Base-by-base conservation (phyloP, 2,329 filamentous ascomycete genomes). In the Pseudogymnoascus sp. region DNA sequence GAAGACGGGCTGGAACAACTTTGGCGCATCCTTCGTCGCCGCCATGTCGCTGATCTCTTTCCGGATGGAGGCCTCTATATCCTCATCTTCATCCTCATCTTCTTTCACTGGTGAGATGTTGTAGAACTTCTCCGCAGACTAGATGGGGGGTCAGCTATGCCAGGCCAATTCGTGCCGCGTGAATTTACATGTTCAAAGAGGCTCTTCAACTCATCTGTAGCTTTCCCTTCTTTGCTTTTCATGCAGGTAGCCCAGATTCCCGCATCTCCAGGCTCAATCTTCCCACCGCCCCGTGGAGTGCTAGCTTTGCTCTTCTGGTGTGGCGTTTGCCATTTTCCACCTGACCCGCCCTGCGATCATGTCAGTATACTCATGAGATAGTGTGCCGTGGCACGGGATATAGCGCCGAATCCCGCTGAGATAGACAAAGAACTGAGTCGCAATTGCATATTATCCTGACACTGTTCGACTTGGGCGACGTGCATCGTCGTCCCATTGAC, bases 221-320 rank as follows among this genome's bases (percentile, higher is more conserved):
- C 88, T 73, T 86, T 88, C 43, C 79, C 80, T 74, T 90, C 88
- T 77, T 89, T 88, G 67, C 84, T 84, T 71, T 88, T 83, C 60
- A 88, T 85, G 72, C 88, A 93, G 0, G 89, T 92, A 28, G 88
- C 87, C 88, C 89, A 93, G 63, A 93, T 86, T 4, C 90, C 90
- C 61, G 81, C 78, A 69, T 92, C 88, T 4, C 89, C 88, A 4
- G 87, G 78, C 68, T 89, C 83, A 58, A 92, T 75, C 11, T 74
- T 78, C 41, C 79, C 79, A 37, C 61, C 67, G 75, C 76, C 76
- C 12, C 74, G 75, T 64, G 75, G 73, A 60, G 75, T 72, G 18
- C 76, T 75, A 45, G 77, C 67, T 70, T 81, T 86, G 35, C 76
- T 75, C 69, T 80, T 78, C 52, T 87, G 83, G 64, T 84, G 81